phyloP scores from a whole-genome alignment of 768 basidiomycete genomes.

The Tylopilus subfusipes region DNA sequence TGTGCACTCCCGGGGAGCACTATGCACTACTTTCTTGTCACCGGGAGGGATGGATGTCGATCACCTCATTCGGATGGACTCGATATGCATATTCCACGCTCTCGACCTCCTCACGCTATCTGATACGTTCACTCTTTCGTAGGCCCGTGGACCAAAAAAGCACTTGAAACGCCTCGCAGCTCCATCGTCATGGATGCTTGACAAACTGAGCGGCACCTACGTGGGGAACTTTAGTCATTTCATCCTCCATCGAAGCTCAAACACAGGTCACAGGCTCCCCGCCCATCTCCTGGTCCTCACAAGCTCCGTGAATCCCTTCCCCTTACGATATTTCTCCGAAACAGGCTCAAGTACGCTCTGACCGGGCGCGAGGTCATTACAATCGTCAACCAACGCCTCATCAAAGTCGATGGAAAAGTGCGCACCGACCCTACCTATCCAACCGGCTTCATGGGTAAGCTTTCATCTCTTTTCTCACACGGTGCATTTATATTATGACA shows the following conservation, averaged over 20 bases:
- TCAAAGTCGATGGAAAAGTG: constrained; percentile 99
- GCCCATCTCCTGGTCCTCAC: constrained; percentile 97
- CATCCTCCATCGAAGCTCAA: constrained; percentile 5
- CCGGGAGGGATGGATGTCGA: constrained; percentile 28
- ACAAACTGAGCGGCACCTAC: constrained; percentile 95
- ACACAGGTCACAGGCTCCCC: constrained; percentile 66
- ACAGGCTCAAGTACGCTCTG: constrained; percentile 98
- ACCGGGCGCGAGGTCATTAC: constrained; percentile 93
- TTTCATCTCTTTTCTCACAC: background rate
- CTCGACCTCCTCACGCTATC: background rate
- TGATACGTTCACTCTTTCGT: constrained; percentile 22
- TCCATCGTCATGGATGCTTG: constrained; percentile 99
- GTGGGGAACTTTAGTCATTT: constrained; percentile 44
- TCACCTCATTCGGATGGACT: constrained; percentile 17
- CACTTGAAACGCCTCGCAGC: constrained; percentile 97
- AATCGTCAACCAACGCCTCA: constrained; percentile 93
- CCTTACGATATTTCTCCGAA: constrained; percentile 95
- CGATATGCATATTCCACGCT: constrained; percentile 1
- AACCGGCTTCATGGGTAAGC: constrained; percentile 92
- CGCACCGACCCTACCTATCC: constrained; percentile 97
- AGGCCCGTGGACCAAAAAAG: constrained; percentile 99
- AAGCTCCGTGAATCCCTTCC: constrained; percentile 98
- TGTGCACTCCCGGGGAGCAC: background rate
- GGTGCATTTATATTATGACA: constrained; percentile 28
- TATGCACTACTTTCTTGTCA: background rate